Percentiles rank a stretch among this genome's conserved stretches.
Conservation (phyloP, 352 stramenopile genomes). For the Phytophthora sojae region DNA sequence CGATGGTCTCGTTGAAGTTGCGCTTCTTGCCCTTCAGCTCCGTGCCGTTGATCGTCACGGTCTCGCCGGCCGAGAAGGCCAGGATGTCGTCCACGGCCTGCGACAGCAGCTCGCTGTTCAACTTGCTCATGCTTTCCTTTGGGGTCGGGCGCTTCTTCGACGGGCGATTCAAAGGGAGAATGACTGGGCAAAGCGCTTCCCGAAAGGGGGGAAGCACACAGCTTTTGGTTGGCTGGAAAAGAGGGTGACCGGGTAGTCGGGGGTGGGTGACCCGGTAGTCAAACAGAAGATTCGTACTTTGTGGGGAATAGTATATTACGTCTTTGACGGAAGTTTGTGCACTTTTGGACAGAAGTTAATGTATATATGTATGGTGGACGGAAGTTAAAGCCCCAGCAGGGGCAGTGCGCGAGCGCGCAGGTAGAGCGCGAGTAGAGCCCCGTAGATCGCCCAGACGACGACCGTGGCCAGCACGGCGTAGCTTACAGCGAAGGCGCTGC, state of each 20-base stretch:
- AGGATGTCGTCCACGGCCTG: constrained; percentile 97
- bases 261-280: not conserved
- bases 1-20: constrained; percentile 99
- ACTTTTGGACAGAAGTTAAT: not conserved
- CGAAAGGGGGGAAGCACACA: not conserved
- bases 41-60: constrained; percentile 90
- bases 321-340: not conserved
- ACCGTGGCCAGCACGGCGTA: constrained; percentile 63
- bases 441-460: constrained; percentile 46
- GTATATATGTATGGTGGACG: not conserved
- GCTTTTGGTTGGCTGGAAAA: constrained; percentile 24
- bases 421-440: not conserved
- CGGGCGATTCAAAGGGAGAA: constrained; percentile 81
- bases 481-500: constrained; percentile 46
- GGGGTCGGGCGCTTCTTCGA: constrained; percentile 68
- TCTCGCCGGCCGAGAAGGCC: constrained; percentile 95
- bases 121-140: constrained; percentile 91
- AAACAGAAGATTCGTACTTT: not conserved
- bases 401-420: not conserved
- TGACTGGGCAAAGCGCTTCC: constrained; percentile 41
- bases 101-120: constrained; percentile 97
- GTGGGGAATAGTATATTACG: not conserved
- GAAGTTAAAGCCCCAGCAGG: not conserved
- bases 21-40: constrained; percentile 99
- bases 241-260: not conserved